A percentile compares a stretch with the other conserved stretches of the same genome.
Evolutionary conservation across 768 basidiomycete genomes (phyloP).

Genomic region (Xerocomus potaroensis): DNA sequence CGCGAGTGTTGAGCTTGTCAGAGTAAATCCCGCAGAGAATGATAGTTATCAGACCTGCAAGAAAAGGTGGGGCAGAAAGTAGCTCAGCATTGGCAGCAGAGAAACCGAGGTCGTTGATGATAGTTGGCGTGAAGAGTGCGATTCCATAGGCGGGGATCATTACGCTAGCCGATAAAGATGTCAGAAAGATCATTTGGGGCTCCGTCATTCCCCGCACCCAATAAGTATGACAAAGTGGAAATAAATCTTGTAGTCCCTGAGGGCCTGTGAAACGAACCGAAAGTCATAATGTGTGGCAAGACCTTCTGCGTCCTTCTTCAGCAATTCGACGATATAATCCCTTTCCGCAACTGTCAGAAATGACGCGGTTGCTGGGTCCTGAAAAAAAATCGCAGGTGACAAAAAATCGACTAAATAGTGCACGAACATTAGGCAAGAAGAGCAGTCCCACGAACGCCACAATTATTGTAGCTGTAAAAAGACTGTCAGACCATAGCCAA

Average conservation of each 20-base stretch:
- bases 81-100: slow-evolving; percentile 44
- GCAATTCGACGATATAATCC: slow-evolving; percentile 33
- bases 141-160: slow-evolving; percentile 43
- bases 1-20: slow-evolving; percentile 39
- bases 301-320: slow-evolving; percentile 40
- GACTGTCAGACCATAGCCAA: not conserved
- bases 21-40: slow-evolving; percentile 37
- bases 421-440: slow-evolving; percentile 48
- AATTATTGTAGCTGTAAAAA: slow-evolving; percentile 11
- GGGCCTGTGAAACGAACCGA: slow-evolving; percentile 46
- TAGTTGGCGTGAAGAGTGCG: slow-evolving; percentile 46
- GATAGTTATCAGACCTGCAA: slow-evolving; percentile 38
- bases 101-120: slow-evolving; percentile 46
- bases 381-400: not conserved
- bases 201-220: slow-evolving; percentile 24
- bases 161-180: slow-evolving; percentile 22
- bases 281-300: slow-evolving; percentile 41
- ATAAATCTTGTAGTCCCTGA: slow-evolving; percentile 41
- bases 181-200: slow-evolving; percentile 5
- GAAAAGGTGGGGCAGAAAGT: slow-evolving; percentile 45
- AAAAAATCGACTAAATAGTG: not conserved
- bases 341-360: slow-evolving; percentile 47
- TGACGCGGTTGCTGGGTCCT: slow-evolving; percentile 52
- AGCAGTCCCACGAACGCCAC: slow-evolving; percentile 33
- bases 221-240: slow-evolving; percentile 34